These are phyloP conservation scores for Echeveria elegans DNA, from an alignment of 164 flowering plant genomes.

Conservation along the genomic window DNA sequence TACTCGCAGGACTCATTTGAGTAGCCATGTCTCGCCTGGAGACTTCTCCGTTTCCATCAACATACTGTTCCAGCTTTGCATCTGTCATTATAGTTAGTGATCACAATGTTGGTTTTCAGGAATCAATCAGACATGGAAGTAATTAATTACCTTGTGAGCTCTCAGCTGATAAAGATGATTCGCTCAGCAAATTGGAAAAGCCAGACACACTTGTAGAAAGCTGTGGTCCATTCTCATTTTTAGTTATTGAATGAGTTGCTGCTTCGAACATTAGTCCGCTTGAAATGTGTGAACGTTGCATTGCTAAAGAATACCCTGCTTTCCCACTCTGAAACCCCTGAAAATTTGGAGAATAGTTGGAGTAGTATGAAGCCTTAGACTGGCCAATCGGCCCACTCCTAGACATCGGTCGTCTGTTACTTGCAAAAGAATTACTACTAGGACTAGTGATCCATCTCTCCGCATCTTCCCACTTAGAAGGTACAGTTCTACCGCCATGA, in stretches of 20 bases:
- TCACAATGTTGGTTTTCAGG: too few species aligned
- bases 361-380: conserved; percentile 15
- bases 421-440: conserved; percentile 12
- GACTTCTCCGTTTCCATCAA: conserved; percentile 26
- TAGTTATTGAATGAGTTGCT: conserved; percentile 8
- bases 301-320: conserved; percentile 15
- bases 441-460: conserved; percentile 77
- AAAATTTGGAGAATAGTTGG: conserved; percentile 22
- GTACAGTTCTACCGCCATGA: conserved; percentile 44
- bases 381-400: conserved; percentile 50
- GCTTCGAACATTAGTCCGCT: conserved; percentile 32
- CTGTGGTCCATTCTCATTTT: not conserved
- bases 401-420: conserved; percentile 36
- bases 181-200: conserved; percentile 25
- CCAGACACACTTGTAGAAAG: conserved; percentile 12
- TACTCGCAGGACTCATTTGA: conserved; percentile 45
- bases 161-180: conserved; percentile 29
- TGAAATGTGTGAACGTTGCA: conserved; percentile 27
- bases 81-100: too few species aligned
- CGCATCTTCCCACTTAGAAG: conserved; percentile 68
- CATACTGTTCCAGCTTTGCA: conserved; percentile 20
- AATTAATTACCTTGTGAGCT: conserved; percentile 53
- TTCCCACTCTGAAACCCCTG: conserved; percentile 15
- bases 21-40: conserved; percentile 54
- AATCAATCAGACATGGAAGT: not conserved